A percentile compares a stretch with the other conserved stretches of the same genome.
Evolutionary conservation across 352 stramenopile genomes (phyloP).

Genomic region (Pythium aristosporum): DNA sequence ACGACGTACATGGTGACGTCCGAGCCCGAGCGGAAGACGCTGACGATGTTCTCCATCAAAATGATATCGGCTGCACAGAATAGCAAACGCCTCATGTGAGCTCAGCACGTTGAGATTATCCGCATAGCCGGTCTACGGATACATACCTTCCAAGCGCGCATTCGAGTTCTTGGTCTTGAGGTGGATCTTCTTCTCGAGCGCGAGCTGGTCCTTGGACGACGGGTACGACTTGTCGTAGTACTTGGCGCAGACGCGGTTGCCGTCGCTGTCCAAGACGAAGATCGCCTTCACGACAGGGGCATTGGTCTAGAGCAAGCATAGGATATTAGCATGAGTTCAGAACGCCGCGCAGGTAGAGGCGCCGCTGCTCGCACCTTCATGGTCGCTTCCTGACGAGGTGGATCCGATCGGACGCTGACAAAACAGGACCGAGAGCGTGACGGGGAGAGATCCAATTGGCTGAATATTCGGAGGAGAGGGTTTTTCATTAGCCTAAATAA

Average conservation of each 20-base stretch:
- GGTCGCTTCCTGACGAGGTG: conserved; percentile 32
- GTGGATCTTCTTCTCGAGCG: conserved; percentile 90
- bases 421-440: conserved; percentile 28
- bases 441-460: conserved; percentile 57
- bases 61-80: conserved; percentile 74
- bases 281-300: conserved; percentile 87
- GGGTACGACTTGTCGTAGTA: conserved; percentile 91
- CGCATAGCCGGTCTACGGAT: neutral
- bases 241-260: conserved; percentile 89
- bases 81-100: neutral
- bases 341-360: neutral
- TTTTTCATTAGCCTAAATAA: conserved; percentile 11
- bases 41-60: conserved; percentile 89
- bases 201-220: conserved; percentile 82
- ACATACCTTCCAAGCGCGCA: conserved; percentile 74
- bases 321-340: neutral
- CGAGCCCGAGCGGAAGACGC: conserved; percentile 85
- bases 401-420: conserved; percentile 1
- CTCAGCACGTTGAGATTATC: neutral
- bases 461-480: conserved; percentile 6
- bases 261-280: conserved; percentile 87
- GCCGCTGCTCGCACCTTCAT: conserved; percentile 52
- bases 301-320: conserved; percentile 33
- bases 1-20: conserved; percentile 90
- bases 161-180: conserved; percentile 90